A percentile compares a stretch with the other conserved stretches of the same genome.
Conservation (phyloP, 805 yeast genomes). For the Saturnispora sanitii region DNA sequence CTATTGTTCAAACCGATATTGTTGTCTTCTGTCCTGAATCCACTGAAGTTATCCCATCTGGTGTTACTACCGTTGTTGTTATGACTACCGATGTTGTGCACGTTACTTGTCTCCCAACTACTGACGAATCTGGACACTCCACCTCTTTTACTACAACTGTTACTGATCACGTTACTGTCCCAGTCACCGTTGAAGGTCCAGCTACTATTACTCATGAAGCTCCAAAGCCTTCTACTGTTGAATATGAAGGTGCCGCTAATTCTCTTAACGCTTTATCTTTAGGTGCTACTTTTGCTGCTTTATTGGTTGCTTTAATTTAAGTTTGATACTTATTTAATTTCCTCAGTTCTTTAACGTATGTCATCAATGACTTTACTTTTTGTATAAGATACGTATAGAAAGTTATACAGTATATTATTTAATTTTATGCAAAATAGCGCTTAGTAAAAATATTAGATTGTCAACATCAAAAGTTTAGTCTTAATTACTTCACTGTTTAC, state of each 20-base stretch:
- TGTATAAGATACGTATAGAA: too few species aligned
- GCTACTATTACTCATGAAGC: not conserved
- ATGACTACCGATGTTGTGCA: not conserved
- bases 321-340: not conserved
- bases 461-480: too few species aligned
- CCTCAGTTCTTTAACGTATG: too few species aligned
- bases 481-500: too few species aligned
- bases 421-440: too few species aligned
- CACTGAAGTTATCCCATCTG: not conserved
- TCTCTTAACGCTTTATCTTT: not conserved
- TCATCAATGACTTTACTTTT: too few species aligned
- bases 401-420: too few species aligned
- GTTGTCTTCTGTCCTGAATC: slow-evolving; percentile 2
- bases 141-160: not conserved
- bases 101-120: not conserved
- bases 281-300: not conserved
- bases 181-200: not conserved
- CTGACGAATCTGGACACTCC: slow-evolving; percentile 3
- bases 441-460: too few species aligned
- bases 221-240: not conserved
- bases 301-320: not conserved
- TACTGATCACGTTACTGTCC: not conserved
- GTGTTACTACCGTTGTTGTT: not conserved
- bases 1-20: not conserved
- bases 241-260: not conserved